Base-by-base conservation (phyloP, 169 alveolate genomes). In the Eimeria nieschulzi region DNA sequence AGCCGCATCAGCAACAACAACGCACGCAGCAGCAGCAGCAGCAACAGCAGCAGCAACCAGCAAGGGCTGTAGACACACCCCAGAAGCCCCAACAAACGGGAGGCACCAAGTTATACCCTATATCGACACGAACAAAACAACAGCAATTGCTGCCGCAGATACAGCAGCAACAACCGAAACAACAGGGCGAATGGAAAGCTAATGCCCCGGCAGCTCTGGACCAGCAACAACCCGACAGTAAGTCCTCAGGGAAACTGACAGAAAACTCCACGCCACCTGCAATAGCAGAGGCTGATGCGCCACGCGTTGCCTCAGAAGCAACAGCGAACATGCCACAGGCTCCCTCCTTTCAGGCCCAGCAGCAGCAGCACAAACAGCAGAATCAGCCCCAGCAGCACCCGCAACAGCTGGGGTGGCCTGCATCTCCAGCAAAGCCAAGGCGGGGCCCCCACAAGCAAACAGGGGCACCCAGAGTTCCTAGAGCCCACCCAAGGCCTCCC, bases 11-110 rank as follows among this genome's bases (percentile, higher is more conserved):
- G 55, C 55, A 33, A 21, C 79, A n/a, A 12, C 80, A 25, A 39
- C 80, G 26, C 19, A 25, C 26, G 80, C 55, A 25, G 55, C 80
- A 71, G 46, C 80, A 15, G 80, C 9, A 25, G n/a, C 56, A n/a
- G 80, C 80, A 71, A 53, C 56, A 71, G 80, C 72, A 64, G 72
- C 72, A 64, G 72, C 72, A 70, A 12, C 56, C 5, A 15, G 15
- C 55, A 25, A 21, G 55, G 80, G 80, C 26, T 8, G 80, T 15
- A 71, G 80, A 59, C 9, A 19, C 68, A 15, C 51, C n/a, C 15
- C 53, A 23, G 21, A 33, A 9, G 80, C 80, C 5, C 19, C 80
- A 8, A 23, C 80, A 8, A 25, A 33, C 46, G 46, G 46, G 46
- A 33, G 46, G 46, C 46, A 33, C 46, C 46, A 33, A 33, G 46